Evolutionary conservation across 495 filamentous ascomycete species (phyloP).

Genomic region (Daldinia bambusicola): DNA sequence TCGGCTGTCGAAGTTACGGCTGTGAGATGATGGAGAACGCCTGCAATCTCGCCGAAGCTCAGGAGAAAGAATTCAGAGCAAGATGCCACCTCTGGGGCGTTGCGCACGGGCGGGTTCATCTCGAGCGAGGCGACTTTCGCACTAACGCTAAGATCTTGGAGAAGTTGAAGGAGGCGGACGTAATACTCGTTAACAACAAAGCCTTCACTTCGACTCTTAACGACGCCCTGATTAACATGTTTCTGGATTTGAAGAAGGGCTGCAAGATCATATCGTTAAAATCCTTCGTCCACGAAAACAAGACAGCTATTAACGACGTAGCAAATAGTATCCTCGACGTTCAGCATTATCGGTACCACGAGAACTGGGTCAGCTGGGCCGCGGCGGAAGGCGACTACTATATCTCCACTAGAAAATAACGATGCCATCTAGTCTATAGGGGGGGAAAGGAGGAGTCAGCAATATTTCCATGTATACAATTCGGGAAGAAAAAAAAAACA

Average conservation of each 20-base stretch:
- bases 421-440: background rate
- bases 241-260: conserved; percentile 93
- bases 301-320: conserved; percentile 78
- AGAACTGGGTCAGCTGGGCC: conserved; percentile 91
- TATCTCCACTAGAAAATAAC: conserved; percentile 82
- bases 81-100: conserved; percentile 93
- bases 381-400: conserved; percentile 84
- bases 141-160: conserved; percentile 74
- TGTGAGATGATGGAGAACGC: conserved; percentile 95
- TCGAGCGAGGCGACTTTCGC: conserved; percentile 87
- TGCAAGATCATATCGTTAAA: conserved; percentile 87
- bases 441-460: conserved; percentile 15
- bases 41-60: conserved; percentile 83
- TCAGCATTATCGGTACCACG: conserved; percentile 79
- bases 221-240: conserved; percentile 85
- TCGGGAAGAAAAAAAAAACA: background rate
- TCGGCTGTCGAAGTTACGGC: conserved; percentile 94
- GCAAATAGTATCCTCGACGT: conserved; percentile 79
- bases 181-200: conserved; percentile 96
- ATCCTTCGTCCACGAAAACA: conserved; percentile 77
- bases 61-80: conserved; percentile 84
- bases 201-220: conserved; percentile 90
- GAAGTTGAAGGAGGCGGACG: conserved; percentile 83
- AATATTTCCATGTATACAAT: conserved; percentile 27
- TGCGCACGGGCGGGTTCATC: conserved; percentile 75